Base-by-base conservation (phyloP, 257 asterid genomes). In the Pogostemon cablin region DNA sequence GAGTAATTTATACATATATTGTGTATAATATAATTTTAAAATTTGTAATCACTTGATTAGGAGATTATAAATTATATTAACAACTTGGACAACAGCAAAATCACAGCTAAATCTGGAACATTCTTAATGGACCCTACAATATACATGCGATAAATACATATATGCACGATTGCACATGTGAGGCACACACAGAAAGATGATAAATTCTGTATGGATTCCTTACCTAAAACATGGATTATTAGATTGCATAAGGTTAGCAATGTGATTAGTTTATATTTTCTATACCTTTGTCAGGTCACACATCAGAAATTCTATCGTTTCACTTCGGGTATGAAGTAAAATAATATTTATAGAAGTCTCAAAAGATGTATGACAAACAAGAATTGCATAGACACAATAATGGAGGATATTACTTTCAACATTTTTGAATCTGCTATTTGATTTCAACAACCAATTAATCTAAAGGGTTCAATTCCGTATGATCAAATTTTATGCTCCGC, bases 341-440 rank as follows among this genome's bases (percentile, higher is more conserved):
- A 17, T 40, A 17, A 52, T 15, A 52, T 9, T 9, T 9, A 12
- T 5, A 37, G 62, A 35, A 39, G 63, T n/a, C n/a, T 7, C 37
- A 11, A 59, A 7, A 69, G 35, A 43, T 44, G 25, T 1, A 69
- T 69, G 67, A 46, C 40, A 72, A 32, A 72, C 49, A 35, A 17
- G 37, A 46, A 1, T 7, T 15, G 44, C 61, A 15, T 17, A 8
- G 69, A 50, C 10, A 67, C 56, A 56, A 39, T 12, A 54, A 35
- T 9, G 47, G 15, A 44, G 39, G n/a, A 9, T 5, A 43, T 38
- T 48, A 39, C 67, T 59, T 48, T 10, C n/a, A 60, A 48, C 62
- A 50, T 20, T 11, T 56, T 49, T 56, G 37, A 43, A 35, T 15
- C 39, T 46, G 25, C 20, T n/a, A 37, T 17, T 65, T 25, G 46